Evolutionary conservation across 495 filamentous ascomycete species (phyloP).

Genomic region (Talaromyces liani): DNA sequence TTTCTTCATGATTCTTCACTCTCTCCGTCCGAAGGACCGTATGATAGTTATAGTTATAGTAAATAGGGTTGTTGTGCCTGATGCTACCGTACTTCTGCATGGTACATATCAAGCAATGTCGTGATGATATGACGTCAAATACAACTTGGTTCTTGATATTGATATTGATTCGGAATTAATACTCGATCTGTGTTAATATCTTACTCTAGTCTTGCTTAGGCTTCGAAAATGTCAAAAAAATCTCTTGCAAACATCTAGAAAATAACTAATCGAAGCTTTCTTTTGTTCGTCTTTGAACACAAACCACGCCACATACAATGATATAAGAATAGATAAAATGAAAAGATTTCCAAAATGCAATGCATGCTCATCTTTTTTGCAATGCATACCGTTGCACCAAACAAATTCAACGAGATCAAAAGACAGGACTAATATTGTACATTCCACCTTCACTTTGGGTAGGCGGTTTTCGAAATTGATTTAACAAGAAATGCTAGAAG

Average conservation of each 20-base stretch:
- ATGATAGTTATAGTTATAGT: no score
- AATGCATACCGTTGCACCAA: background rate
- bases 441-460: background rate
- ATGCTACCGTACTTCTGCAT: background rate
- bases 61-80: background rate
- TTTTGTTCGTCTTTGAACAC: background rate
- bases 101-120: background rate
- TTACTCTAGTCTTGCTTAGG: background rate
- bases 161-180: background rate
- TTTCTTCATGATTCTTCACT: background rate
- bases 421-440: background rate
- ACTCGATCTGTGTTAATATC: background rate
- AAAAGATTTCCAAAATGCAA: background rate
- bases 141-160: background rate
- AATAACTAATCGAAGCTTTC: background rate
- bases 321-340: background rate
- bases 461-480: background rate
- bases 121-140: background rate
- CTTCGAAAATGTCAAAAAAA: background rate
- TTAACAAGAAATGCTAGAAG: background rate
- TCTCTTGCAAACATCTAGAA: background rate
- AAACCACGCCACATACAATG: background rate
- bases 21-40: no score
- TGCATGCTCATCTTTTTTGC: constrained; percentile 1
- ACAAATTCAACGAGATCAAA: background rate